These are phyloP conservation scores for Macrocybe gigantea DNA, from an alignment of 768 basidiomycete species.

Conservation along the genomic window DNA sequence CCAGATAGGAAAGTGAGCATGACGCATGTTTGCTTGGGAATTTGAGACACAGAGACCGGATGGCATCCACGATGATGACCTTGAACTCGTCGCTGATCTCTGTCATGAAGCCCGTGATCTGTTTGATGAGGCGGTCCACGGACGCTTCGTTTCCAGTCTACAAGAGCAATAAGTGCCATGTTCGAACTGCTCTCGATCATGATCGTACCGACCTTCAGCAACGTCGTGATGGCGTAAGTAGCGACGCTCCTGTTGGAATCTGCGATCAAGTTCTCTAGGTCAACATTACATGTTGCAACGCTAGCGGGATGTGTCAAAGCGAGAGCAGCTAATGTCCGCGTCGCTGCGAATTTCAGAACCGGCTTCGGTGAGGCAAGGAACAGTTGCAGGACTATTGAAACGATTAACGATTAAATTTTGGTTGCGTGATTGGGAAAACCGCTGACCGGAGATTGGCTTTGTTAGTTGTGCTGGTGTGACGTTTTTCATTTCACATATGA, in stretches of 20 bases:
- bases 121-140: conserved; percentile 98
- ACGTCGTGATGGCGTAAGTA: conserved; percentile 96
- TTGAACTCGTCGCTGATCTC: conserved; percentile 99
- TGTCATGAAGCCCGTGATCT: conserved; percentile 97
- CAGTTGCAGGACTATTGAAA: conserved; percentile 72
- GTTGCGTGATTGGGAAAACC: not conserved
- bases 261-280: conserved; percentile 94
- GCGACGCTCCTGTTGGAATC: conserved; percentile 95
- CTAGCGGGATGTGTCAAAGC: conserved; percentile 81
- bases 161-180: not conserved
- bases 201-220: conserved; percentile 69
- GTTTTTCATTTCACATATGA: conserved; percentile 93
- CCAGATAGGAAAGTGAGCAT: conserved; percentile 98
- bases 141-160: conserved; percentile 99
- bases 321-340: conserved; percentile 87
- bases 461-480: conserved; percentile 73
- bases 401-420: conserved; percentile 5
- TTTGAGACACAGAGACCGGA: conserved; percentile 96
- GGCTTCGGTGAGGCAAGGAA: conserved; percentile 96
- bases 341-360: conserved; percentile 94
- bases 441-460: conserved; percentile 83
- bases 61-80: conserved; percentile 98
- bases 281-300: conserved; percentile 91
- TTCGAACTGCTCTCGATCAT: not conserved
- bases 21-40: conserved; percentile 93